phyloP scores from a whole-genome alignment of 1,284 basidiomycete species.

The Microbotryum intermedium region DNA sequence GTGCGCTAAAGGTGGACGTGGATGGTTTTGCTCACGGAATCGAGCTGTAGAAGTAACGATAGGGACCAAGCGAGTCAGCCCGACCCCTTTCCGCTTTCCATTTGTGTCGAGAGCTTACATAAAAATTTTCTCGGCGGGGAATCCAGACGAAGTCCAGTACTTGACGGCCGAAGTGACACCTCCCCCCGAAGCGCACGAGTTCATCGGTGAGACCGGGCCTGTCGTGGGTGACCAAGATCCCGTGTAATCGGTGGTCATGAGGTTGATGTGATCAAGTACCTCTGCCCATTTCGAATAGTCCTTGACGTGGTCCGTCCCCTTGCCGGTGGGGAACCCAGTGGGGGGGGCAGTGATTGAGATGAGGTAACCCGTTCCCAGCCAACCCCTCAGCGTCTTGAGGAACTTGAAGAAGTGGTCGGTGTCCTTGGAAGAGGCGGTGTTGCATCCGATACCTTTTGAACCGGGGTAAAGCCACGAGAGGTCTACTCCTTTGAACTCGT shows the following conservation, averaged over 20 bases:
- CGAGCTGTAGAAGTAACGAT: neutral
- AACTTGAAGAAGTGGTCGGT: no score
- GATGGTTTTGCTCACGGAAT: no score
- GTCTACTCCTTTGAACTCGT: no score
- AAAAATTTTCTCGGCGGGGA: neutral
- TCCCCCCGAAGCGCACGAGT: neutral
- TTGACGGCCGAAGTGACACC: neutral
- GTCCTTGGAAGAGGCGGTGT: no score
- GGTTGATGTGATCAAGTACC: neutral
- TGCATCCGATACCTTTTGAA: no score
- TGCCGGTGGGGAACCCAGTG: no score
- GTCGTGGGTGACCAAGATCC: constrained; percentile 1
- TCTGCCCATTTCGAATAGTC: neutral
- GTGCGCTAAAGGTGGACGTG: no score
- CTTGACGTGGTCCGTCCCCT: neutral
- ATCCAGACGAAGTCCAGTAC: neutral
- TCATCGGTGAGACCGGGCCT: neutral
- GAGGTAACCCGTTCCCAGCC: no score
- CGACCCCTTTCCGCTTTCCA: no score
- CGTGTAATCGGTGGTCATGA: neutral
- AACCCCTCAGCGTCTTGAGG: no score
- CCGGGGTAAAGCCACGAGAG: no score
- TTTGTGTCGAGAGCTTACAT: neutral
- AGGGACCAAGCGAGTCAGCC: neutral
- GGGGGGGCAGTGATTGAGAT: no score